These are phyloP conservation scores for Petasospora fabianii DNA, from an alignment of 1,139 yeast genomes.

Conservation along the genomic window DNA sequence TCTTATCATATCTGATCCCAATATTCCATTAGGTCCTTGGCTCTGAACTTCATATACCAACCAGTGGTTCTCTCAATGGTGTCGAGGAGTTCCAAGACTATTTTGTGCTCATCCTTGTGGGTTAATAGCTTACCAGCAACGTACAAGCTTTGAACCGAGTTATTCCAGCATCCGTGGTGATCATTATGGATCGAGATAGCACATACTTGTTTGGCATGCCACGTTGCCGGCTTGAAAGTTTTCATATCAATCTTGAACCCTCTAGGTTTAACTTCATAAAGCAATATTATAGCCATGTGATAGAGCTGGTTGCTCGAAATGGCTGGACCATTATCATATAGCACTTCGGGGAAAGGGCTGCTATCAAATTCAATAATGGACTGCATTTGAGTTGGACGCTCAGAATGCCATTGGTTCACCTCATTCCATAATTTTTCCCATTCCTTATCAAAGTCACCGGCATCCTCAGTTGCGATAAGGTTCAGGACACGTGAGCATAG, in stretches of 20 bases:
- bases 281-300: conserved; percentile 38
- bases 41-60: conserved; percentile 39
- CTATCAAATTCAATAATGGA: conserved; percentile 31
- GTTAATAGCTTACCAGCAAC: conserved; percentile 39
- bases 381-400: conserved; percentile 33
- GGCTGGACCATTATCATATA: conserved; percentile 38
- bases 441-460: conserved; percentile 30
- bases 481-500: conserved; percentile 36
- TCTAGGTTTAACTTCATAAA: conserved; percentile 40
- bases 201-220: conserved; percentile 42
- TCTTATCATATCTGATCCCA: conserved; percentile 26
- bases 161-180: conserved; percentile 39
- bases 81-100: conserved; percentile 31
- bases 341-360: conserved; percentile 36
- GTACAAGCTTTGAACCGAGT: conserved; percentile 39
- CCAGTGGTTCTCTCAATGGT: conserved; percentile 38
- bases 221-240: conserved; percentile 30
- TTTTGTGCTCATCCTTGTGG: conserved; percentile 36
- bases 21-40: conserved; percentile 33
- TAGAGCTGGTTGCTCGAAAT: conserved; percentile 38
- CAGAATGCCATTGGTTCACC: conserved; percentile 34
- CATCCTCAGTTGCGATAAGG: conserved; percentile 26
- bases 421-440: conserved; percentile 38
- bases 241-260: conserved; percentile 24
- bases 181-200: conserved; percentile 37